Conservation (phyloP, 306 rosid species). For the Casuarina equisetifolia region DNA sequence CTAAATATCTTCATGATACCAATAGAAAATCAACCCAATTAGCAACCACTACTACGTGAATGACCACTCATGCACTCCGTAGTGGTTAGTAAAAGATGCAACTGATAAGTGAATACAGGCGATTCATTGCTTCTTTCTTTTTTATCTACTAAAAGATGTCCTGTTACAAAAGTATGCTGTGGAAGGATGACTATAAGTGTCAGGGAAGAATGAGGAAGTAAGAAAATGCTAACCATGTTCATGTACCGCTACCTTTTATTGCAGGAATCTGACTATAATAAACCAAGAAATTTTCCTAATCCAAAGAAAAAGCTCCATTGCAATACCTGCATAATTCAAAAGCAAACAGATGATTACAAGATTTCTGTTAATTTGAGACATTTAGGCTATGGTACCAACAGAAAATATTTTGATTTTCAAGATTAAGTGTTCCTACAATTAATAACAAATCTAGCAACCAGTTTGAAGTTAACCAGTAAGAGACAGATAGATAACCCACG, state of each 20-base stretch:
- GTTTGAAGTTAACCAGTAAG: background rate
- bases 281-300: slow-evolving; percentile 32
- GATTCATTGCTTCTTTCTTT: background rate
- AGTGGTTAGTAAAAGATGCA: background rate
- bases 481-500: background rate
- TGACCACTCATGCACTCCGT: too few relatives aligned
- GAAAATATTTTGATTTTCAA: background rate
- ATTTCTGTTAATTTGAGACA: background rate
- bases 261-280: background rate
- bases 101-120: slow-evolving; percentile 6
- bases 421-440: too few relatives aligned
- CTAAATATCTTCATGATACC: too few relatives aligned
- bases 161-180: slow-evolving; percentile 23
- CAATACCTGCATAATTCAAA: slow-evolving; percentile 67
- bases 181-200: slow-evolving; percentile 5
- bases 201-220: slow-evolving; percentile 1
- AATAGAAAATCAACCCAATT: too few relatives aligned
- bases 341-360: slow-evolving; percentile 8
- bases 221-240: slow-evolving; percentile 16
- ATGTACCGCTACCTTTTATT: background rate
- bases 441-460: background rate
- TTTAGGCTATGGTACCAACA: background rate
- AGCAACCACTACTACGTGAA: too few relatives aligned
- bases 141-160: slow-evolving; percentile 8
- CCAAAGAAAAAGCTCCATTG: slow-evolving; percentile 81